A percentile compares a stretch with the other conserved stretches of the same genome.
Evolutionary conservation across 176 grass and related monocot species (phyloP).

Genomic region (Thinopyrum elongatum): DNA sequence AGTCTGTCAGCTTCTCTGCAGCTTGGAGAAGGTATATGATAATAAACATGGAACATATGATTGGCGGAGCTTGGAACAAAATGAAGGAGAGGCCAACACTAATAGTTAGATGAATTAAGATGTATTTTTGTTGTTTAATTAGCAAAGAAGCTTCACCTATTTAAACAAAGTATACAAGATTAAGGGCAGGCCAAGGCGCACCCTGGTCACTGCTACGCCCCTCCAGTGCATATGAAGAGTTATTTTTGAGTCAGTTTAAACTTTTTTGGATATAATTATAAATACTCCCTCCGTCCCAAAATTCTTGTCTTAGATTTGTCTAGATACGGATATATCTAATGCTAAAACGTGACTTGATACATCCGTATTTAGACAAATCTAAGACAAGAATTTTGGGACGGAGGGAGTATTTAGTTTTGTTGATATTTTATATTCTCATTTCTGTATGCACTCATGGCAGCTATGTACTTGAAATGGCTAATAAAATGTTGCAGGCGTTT

Average conservation of each 20-base stretch:
- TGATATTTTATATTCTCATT: not conserved
- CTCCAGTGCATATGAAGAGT: not conserved
- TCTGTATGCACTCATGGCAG: conserved; percentile 15
- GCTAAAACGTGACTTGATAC: no score
- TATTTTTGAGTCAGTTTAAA: conserved; percentile 2
- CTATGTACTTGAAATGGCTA: conserved; percentile 9
- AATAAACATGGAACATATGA: not conserved
- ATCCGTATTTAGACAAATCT: no score
- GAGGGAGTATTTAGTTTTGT: not conserved
- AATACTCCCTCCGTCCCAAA: no score
- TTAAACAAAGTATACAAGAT: not conserved
- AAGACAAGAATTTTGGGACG: no score
- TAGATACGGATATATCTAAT: no score
- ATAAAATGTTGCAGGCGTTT: not conserved
- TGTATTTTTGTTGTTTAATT: not conserved
- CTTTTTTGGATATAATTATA: not conserved
- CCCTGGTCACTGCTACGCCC: not conserved
- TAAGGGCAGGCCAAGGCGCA: not conserved
- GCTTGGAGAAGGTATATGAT: conserved; percentile 55
- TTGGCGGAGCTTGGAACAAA: not conserved
- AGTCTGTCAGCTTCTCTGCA: conserved; percentile 73
- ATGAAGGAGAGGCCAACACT: not conserved
- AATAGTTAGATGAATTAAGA: not conserved
- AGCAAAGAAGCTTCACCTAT: not conserved
- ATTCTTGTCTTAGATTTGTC: no score